Evolutionary conservation across 306 rosid genomes (phyloP), one percentile per base, ranked within the genome.

Genomic region (Pterocarpus macrocarpus): DNA sequence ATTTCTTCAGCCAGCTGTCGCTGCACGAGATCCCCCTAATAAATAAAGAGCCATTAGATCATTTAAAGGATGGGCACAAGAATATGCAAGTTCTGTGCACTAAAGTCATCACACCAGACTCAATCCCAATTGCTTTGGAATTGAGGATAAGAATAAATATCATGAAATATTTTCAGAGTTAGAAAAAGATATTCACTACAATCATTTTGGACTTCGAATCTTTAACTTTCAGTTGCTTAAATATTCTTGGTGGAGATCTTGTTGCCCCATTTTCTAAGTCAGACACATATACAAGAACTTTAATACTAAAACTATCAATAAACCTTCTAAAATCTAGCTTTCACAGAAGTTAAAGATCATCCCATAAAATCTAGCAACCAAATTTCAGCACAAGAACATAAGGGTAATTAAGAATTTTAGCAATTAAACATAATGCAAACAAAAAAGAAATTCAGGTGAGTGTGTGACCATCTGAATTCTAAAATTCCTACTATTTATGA

Each of bases 1-100:
- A 64, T 63, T 62, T 61, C 83, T 86, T 93, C 89, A 91, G 64
- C 88, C 87, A 47, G 91, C 86, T 47, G 72, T 84, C 49, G 87
- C 80, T 28, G 87, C 84, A 47, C 85, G 89, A 79, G 86, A 71
- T 65, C 91, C 89, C 69, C 92, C 97, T 93, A 50, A 61, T 32
- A 77, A 65, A 80, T 62, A 61, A 82, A 66, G 39, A 43, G 61
- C 16, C 72, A 75, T 76, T 82, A 77, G 55, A 80, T 67, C 74
- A 84, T 75, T 76, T 43, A 45, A 61, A 75, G 72, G 80, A 71
- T 33, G 7, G 59, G 63, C 56, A 11, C 71, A 76, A 58, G 59
- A 44, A 79, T 49, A 65, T 41, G 79, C 52, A 77, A 44, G 53
- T 33, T 76, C 52, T 41, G 76, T 44, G 22, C 68, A 43, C 38